These are phyloP conservation scores for Primulina tabacum DNA, from an alignment of 257 asterid species.

Conservation along the genomic window DNA sequence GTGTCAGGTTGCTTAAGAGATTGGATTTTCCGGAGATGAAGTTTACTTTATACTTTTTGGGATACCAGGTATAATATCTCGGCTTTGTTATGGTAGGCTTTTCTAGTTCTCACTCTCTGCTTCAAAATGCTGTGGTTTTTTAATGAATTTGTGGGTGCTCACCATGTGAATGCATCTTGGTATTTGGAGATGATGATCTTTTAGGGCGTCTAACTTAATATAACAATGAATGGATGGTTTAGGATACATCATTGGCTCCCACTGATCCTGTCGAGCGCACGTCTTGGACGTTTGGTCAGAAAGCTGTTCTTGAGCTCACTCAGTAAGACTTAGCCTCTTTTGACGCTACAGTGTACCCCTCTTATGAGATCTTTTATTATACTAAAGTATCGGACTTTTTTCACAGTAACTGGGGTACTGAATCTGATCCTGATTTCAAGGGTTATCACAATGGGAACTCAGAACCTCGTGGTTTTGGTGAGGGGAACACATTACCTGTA, in stretches of 20 bases:
- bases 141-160: not conserved
- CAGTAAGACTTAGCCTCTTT: constrained; percentile 51
- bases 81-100: not conserved
- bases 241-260: constrained; percentile 82
- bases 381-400: constrained; percentile 19
- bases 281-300: constrained; percentile 75
- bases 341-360: not conserved
- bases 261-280: constrained; percentile 66
- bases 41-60: constrained; percentile 77
- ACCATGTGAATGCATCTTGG: not conserved
- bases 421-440: constrained; percentile 78
- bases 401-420: constrained; percentile 89
- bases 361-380: constrained; percentile 2
- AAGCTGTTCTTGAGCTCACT: constrained; percentile 78
- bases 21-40: constrained; percentile 82
- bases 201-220: constrained; percentile 2
- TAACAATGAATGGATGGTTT: constrained; percentile 17
- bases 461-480: constrained; percentile 95
- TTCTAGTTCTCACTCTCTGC: constrained; percentile 1
- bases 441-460: constrained; percentile 89
- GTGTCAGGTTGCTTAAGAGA: constrained; percentile 76
- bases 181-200: constrained; percentile 17
- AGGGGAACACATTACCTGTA: constrained; percentile 16
- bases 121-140: not conserved
- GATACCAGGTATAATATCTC: constrained; percentile 58